A percentile compares a stretch with the other conserved stretches of the same genome.
These are phyloP conservation scores for Verticillium alfalfae DNA, from an alignment of 2,329 filamentous ascomycete genomes.

Conservation along the genomic window DNA sequence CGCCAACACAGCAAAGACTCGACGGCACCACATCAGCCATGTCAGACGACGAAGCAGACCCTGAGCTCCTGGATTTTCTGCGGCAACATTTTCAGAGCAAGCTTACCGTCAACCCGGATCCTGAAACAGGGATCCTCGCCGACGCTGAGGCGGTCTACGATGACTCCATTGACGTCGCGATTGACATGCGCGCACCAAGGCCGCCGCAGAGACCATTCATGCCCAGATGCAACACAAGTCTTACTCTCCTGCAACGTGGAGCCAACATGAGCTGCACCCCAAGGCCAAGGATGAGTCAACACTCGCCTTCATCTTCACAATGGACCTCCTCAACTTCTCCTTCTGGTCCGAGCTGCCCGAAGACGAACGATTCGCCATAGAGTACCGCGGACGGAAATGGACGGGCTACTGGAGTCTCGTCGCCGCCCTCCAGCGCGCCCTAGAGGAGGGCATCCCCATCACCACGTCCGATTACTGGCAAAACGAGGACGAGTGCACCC, in stretches of 20 bases:
- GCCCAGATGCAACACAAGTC: constrained; percentile 74
- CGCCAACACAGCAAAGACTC: background rate
- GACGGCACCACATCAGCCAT: constrained; percentile 37
- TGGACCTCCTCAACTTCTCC: constrained; percentile 95
- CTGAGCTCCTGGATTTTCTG: constrained; percentile 79
- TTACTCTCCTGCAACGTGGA: constrained; percentile 84
- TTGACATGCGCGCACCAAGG: constrained; percentile 81
- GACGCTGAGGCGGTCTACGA: constrained; percentile 83
- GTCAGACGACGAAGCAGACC: constrained; percentile 90
- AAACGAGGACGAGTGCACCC: constrained; percentile 67
- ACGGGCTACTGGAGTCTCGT: constrained; percentile 96
- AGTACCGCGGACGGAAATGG: constrained; percentile 76
- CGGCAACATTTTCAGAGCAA: constrained; percentile 70
- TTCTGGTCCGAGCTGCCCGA: constrained; percentile 80
- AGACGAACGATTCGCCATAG: constrained; percentile 72
- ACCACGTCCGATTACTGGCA: constrained; percentile 86
- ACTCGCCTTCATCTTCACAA: constrained; percentile 90
- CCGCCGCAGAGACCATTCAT: constrained; percentile 74
- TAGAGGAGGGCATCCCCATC: constrained; percentile 89
- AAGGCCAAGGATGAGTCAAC: constrained; percentile 73
- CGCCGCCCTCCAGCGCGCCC: constrained; percentile 75
- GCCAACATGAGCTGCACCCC: constrained; percentile 84
- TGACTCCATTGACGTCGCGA: constrained; percentile 86
- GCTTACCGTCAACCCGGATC: constrained; percentile 46
- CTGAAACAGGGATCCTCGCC: constrained; percentile 77